Percentiles rank a stretch among this genome's conserved stretches.
These are phyloP conservation scores for Syzygium syzygioides DNA, from an alignment of 441 rosid genomes.

Conservation along the genomic window DNA sequence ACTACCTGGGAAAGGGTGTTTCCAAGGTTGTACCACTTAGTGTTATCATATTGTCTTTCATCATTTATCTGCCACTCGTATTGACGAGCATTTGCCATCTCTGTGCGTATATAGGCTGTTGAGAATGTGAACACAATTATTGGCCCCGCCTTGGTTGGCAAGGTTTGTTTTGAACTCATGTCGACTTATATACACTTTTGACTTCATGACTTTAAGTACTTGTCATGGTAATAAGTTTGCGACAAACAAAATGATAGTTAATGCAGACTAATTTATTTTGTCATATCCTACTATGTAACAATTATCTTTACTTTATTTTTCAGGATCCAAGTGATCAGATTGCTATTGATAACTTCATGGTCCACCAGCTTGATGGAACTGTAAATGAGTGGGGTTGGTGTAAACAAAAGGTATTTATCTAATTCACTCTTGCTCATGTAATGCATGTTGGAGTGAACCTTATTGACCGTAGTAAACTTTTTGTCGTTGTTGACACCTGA, in stretches of 20 bases:
- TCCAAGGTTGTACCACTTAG: slow-evolving; percentile 42
- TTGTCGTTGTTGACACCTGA: no score
- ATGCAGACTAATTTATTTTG: background rate
- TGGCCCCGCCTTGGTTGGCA: slow-evolving; percentile 92
- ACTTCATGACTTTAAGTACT: background rate
- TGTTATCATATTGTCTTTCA: background rate
- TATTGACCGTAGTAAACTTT: background rate
- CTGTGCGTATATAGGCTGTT: slow-evolving; percentile 55
- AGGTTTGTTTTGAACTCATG: slow-evolving; percentile 31
- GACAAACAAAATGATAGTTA: background rate
- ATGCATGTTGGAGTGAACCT: background rate
- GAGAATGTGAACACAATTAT: slow-evolving; percentile 71
- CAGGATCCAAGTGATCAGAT: slow-evolving; percentile 92
- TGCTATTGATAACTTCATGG: slow-evolving; percentile 82
- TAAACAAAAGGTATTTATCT: slow-evolving; percentile 73
- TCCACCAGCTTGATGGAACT: slow-evolving; percentile 93
- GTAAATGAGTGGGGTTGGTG: slow-evolving; percentile 99
- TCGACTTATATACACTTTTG: background rate
- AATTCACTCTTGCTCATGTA: background rate
- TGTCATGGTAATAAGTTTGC: background rate
- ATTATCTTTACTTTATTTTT: background rate
- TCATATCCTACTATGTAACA: background rate
- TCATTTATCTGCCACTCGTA: background rate
- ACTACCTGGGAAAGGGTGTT: slow-evolving; percentile 95
- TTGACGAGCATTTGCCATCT: background rate